These are phyloP conservation scores for Sarocladiaceae sp. DNA, from an alignment of 2,329 filamentous ascomycete genomes.

Conservation along the genomic window DNA sequence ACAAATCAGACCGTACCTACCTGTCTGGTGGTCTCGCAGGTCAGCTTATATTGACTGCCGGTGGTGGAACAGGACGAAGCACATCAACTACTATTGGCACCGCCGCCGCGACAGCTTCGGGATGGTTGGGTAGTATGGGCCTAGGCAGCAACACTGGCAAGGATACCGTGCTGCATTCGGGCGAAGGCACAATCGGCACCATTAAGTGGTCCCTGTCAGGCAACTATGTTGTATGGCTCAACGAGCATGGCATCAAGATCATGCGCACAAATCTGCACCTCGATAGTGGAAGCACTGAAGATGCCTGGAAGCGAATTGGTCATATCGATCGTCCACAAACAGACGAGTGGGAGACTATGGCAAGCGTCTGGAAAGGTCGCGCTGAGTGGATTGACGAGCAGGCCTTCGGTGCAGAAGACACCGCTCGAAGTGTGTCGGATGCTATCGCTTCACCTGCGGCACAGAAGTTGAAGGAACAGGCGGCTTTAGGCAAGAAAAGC, in stretches of 20 bases:
- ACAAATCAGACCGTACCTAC: constrained; percentile 81
- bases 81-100: constrained; percentile 82
- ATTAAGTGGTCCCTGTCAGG: constrained; percentile 95
- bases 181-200: constrained; percentile 82
- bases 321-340: constrained; percentile 86
- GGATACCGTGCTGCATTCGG: constrained; percentile 82
- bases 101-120: constrained; percentile 76
- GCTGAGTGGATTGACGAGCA: constrained; percentile 90
- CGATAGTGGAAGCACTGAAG: constrained; percentile 67
- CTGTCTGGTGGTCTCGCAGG: constrained; percentile 86
- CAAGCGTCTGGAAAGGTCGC: constrained; percentile 86
- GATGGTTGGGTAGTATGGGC: constrained; percentile 87
- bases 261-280: constrained; percentile 86
- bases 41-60: constrained; percentile 77
- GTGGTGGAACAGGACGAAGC: constrained; percentile 71
- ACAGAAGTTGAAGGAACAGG: constrained; percentile 42
- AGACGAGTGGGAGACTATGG: constrained; percentile 92
- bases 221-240: constrained; percentile 90
- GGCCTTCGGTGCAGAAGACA: constrained; percentile 57
- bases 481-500: constrained; percentile 37
- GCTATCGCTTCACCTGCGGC: constrained; percentile 35
- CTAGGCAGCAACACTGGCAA: constrained; percentile 71
- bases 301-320: constrained; percentile 90
- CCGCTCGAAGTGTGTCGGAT: constrained; percentile 14
- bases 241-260: constrained; percentile 95